Conservation (phyloP, 176 grass and related monocot species). For the Dendrocalamus sinicus region DNA sequence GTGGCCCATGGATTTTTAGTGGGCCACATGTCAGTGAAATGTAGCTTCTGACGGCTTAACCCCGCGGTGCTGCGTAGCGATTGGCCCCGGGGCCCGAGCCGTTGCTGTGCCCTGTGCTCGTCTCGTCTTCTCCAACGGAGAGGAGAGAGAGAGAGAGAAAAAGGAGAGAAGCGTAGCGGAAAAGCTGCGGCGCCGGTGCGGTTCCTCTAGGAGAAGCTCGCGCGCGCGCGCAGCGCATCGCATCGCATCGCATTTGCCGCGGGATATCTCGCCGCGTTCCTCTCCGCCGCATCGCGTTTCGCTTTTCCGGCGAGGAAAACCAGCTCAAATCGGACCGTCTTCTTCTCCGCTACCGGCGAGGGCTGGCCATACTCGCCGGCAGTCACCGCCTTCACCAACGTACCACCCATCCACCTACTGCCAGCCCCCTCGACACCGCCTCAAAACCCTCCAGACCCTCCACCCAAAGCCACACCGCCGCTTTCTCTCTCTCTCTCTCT, state of each 20-base stretch:
- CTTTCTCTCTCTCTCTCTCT: no score
- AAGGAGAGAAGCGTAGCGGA: neutral
- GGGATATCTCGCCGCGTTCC: neutral
- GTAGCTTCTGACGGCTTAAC: neutral
- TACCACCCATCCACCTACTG: no score
- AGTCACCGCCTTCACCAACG: no score
- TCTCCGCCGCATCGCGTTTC: neutral
- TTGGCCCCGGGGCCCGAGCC: neutral
- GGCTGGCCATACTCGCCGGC: no score
- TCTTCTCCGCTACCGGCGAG: no score
- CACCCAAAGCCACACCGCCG: neutral
- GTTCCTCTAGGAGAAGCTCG: neutral
- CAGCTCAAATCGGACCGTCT: no score
- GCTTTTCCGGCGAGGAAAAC: neutral
- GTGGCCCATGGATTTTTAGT: accelerated
- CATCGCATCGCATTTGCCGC: neutral
- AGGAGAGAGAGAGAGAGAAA: neutral
- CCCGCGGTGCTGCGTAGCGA: neutral
- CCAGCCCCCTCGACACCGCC: no score
- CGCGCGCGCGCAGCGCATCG: neutral
- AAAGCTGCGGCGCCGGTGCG: neutral
- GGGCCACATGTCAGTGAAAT: neutral
- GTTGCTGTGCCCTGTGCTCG: constrained; percentile 36
- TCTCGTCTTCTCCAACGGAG: neutral
- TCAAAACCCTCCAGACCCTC: no score